Evolutionary conservation across 495 filamentous ascomycete species (phyloP).

Genomic region (Aspergillus incahuasiensis): DNA sequence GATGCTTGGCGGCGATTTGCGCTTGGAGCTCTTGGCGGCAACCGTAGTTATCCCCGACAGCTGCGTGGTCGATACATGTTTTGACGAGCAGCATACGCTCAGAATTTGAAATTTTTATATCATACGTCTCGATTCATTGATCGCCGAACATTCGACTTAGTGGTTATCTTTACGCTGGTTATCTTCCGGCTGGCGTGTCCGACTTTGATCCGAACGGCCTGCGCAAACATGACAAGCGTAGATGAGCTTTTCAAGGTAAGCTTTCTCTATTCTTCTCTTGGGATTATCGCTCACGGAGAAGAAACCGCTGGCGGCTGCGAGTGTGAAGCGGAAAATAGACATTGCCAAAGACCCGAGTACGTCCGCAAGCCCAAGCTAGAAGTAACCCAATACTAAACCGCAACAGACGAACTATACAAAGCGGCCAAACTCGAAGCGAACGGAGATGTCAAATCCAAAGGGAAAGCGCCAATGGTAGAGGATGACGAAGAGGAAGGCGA

Average conservation of each 20-base stretch:
- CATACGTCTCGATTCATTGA: neutral
- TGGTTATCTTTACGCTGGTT: neutral
- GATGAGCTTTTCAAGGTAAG: constrained; percentile 81
- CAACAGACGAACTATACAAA: constrained; percentile 74
- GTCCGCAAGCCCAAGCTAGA: constrained; percentile 18
- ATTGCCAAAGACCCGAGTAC: constrained; percentile 65
- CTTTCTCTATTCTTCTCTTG: neutral
- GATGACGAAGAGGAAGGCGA: constrained; percentile 61
- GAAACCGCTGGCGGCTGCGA: constrained; percentile 41
- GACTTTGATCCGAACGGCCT: neutral
- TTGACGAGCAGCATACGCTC: neutral
- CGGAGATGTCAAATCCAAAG: constrained; percentile 58
- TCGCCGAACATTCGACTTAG: neutral
- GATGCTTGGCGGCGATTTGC: constrained; percentile 38
- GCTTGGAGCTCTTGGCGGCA: constrained; percentile 28
- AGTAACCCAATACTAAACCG: constrained; percentile 20
- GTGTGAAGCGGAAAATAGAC: constrained; percentile 74
- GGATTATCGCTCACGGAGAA: constrained; percentile 22
- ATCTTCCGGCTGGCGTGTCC: neutral
- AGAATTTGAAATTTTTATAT: neutral
- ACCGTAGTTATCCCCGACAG: constrained; percentile 37
- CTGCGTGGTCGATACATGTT: constrained; percentile 17
- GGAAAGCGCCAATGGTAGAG: constrained; percentile 52
- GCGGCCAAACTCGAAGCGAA: constrained; percentile 66
- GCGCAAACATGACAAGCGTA: constrained; percentile 63